Base-by-base conservation (phyloP, 2,329 filamentous ascomycete genomes). In the Paecilomyces fulvus region DNA sequence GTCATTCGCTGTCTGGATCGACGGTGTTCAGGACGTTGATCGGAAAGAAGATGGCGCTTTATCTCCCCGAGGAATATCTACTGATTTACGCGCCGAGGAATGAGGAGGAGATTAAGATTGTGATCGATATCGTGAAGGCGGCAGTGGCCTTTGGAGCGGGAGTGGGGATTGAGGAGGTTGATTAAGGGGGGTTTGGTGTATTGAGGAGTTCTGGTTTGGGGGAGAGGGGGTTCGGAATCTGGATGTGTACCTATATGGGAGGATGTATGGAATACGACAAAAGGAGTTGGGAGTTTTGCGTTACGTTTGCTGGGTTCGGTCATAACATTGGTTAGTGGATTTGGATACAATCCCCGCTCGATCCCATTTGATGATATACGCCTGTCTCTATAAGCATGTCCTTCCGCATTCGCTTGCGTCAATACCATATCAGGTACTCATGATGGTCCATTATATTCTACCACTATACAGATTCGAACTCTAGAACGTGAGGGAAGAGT, bases 31-130 rank as follows among this genome's bases (percentile, higher is more conserved):
- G 81, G 73, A 90, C 91, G 67, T 46, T 43, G 14, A 3, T 37
- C 33, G 33, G 33, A 5, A 17, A 37, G 33, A 43, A 43, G 17
- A 43, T 2, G 8, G 37, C 37, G 10, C 14, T 17, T 6, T 43
- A 7, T 17, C n/a, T 43, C 37, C 37, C 37, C 3, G 17, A 52
- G 0, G 51, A 37, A 23, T 52, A 33, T 52, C 76, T 88, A 57
- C 84, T 92, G 82, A 77, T 92, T 5, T 94, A 94, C 70, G 87
- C 89, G 21, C 88, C 89, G 3, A 75, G 87, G 65, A 78, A 84
- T 60, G 79, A 84, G 55, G 77, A 79, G 28, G 88, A 94, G 68
- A 72, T 92, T 14, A 78, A 81, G 55, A 78, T 84, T 50, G 79
- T 90, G 3, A 80, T 81, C 68, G 75, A 75, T 59, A 87, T 92